These are phyloP conservation scores for Sungouiella thailandica DNA, from an alignment of 805 yeast species.

Conservation along the genomic window DNA sequence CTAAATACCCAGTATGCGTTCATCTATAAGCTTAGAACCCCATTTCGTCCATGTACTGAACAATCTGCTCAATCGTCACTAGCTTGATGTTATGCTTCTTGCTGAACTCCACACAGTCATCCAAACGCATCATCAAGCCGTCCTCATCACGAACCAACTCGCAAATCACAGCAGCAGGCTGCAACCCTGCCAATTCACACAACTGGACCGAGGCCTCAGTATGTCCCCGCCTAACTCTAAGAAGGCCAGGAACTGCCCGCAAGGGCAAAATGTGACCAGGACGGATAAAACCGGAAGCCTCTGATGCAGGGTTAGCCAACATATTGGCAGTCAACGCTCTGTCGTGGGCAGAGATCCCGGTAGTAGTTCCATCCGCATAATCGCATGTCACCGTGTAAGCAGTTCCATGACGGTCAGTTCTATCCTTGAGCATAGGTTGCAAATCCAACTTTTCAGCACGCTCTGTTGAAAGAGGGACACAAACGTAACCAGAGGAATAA, in stretches of 20 bases:
- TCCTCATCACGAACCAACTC: constrained; percentile 91
- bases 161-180: constrained; percentile 88
- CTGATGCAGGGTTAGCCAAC: constrained; percentile 57
- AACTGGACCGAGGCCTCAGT: constrained; percentile 96
- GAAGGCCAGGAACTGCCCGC: constrained; percentile 83
- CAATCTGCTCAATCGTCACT: constrained; percentile 74
- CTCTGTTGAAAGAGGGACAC: constrained; percentile 78
- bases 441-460: constrained; percentile 77
- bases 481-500: constrained; percentile 84
- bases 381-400: constrained; percentile 96
- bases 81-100: constrained; percentile 57
- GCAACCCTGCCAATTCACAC: constrained; percentile 67
- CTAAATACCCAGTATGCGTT: too few relatives aligned
- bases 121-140: constrained; percentile 92
- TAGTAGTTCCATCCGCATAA: constrained; percentile 81
- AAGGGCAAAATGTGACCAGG: constrained; percentile 96
- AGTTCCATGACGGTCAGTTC: constrained; percentile 84
- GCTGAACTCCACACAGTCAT: constrained; percentile 75
- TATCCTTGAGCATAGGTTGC: constrained; percentile 65
- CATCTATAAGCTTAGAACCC: too few relatives aligned
- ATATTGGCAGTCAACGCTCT: constrained; percentile 75
- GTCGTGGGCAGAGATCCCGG: constrained; percentile 95
- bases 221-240: constrained; percentile 82
- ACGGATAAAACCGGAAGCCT: constrained; percentile 65
- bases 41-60: constrained; percentile 39